Conservation (phyloP, 1,284 basidiomycete genomes). For the Papiliotrema terrestris region DNA sequence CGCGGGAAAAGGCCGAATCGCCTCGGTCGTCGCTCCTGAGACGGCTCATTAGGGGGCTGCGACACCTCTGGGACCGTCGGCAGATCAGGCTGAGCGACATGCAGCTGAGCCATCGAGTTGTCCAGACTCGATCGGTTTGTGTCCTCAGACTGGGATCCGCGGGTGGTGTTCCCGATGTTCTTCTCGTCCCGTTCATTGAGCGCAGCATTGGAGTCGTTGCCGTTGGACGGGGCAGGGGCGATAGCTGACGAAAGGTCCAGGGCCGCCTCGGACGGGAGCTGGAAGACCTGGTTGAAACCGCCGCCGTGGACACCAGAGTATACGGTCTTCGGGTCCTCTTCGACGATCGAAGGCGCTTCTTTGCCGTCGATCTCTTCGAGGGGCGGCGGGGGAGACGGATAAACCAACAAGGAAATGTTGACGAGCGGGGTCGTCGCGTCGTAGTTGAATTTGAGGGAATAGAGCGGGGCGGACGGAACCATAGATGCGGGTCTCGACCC, state of each 20-base stretch:
- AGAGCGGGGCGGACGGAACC: slow-evolving; percentile 46
- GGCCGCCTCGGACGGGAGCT: slow-evolving; percentile 62
- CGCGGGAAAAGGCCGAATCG: slow-evolving; percentile 34
- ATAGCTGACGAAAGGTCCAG: slow-evolving; percentile 41
- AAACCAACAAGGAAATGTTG: slow-evolving; percentile 67
- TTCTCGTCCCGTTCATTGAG: slow-evolving; percentile 8
- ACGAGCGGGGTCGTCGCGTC: slow-evolving; percentile 82
- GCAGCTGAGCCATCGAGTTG: slow-evolving; percentile 13
- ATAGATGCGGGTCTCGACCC: slow-evolving; percentile 2
- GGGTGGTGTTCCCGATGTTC: background rate
- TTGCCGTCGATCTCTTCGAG: slow-evolving; percentile 20
- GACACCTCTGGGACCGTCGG: slow-evolving; percentile 28
- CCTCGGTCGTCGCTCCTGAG: slow-evolving; percentile 13
- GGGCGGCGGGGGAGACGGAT: slow-evolving; percentile 61
- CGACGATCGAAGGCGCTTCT: slow-evolving; percentile 13
- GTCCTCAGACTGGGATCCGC: slow-evolving; percentile 18
- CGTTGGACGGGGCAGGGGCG: slow-evolving; percentile 15
- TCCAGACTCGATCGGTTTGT: slow-evolving; percentile 23
- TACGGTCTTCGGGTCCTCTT: slow-evolving; percentile 54
- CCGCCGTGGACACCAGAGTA: slow-evolving; percentile 72
- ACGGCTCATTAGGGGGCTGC: slow-evolving; percentile 1
- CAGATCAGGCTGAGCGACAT: slow-evolving; percentile 21
- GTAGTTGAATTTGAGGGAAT: slow-evolving; percentile 80
- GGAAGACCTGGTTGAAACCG: slow-evolving; percentile 70
- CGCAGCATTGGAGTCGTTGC: slow-evolving; percentile 3